Conservation (phyloP, 116 monocot species). For the Trichopus zeylanicus region DNA sequence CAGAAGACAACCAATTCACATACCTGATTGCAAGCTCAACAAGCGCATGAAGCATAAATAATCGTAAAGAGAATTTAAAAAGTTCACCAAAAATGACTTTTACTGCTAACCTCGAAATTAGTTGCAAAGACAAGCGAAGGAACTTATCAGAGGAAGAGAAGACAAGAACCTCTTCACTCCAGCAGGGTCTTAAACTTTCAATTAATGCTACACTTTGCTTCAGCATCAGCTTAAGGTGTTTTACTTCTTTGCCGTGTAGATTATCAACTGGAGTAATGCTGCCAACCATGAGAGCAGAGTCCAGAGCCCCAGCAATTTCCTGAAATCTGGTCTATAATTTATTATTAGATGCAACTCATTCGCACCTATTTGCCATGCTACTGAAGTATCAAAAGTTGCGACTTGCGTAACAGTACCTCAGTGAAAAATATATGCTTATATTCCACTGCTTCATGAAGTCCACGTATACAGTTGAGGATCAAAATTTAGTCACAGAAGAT, state of each 20-base stretch:
- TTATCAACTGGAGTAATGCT: constrained; percentile 41
- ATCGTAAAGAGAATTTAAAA: not conserved
- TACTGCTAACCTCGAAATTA: constrained; percentile 64
- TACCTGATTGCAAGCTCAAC: constrained; percentile 44
- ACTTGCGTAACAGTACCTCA: constrained; percentile 45
- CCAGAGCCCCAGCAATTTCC: constrained; percentile 88
- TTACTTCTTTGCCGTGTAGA: constrained; percentile 17
- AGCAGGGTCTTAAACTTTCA: constrained; percentile 76
- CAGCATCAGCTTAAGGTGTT: constrained; percentile 34
- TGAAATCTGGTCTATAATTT: constrained; percentile 76
- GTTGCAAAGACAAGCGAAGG: constrained; percentile 84
- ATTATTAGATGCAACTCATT: constrained; percentile 1
- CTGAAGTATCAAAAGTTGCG: not conserved
- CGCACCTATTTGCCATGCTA: not conserved
- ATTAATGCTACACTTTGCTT: constrained; percentile 73
- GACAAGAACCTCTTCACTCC: constrained; percentile 88
- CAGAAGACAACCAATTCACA: constrained; percentile 76
- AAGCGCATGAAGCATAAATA: too few relatives aligned
- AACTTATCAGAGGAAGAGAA: constrained; percentile 88
- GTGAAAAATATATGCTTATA: constrained; percentile 83
- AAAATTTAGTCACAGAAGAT: constrained; percentile 72
- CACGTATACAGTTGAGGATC: constrained; percentile 49
- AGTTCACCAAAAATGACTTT: not conserved
- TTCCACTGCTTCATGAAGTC: constrained; percentile 94
- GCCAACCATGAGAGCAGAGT: constrained; percentile 52